These are phyloP conservation scores for Phytopythium montanum DNA, from an alignment of 352 stramenopile species.

Conservation along the genomic window DNA sequence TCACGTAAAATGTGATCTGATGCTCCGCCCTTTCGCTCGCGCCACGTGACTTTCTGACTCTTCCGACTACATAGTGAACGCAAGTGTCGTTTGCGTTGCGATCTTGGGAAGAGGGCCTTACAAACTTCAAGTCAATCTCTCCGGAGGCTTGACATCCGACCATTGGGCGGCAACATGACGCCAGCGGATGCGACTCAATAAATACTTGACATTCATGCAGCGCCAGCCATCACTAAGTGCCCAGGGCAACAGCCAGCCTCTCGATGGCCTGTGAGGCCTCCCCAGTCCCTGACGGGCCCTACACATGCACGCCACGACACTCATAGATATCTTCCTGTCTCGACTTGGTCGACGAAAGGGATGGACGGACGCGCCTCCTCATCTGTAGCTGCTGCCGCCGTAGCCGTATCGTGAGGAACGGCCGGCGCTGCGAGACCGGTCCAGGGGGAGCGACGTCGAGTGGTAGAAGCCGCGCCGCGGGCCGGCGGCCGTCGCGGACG, in stretches of 20 bases:
- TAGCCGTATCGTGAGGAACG: conserved; percentile 37
- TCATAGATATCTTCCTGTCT: neutral
- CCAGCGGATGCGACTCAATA: neutral
- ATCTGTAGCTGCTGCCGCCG: conserved; percentile 12
- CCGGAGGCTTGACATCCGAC: neutral
- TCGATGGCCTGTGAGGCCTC: neutral
- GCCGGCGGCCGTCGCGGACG: conserved; percentile 10
- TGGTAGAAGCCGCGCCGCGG: conserved; percentile 36
- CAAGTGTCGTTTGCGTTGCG: neutral
- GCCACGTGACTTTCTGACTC: too few relatives aligned
- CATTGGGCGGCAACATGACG: too few relatives aligned
- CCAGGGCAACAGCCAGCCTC: neutral
- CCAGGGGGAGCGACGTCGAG: conserved; percentile 44
- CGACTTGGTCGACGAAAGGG: neutral
- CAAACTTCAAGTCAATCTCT: neutral
- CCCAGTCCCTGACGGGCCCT: neutral
- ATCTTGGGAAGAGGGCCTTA: neutral
- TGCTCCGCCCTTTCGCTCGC: too few relatives aligned
- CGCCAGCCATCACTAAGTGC: neutral
- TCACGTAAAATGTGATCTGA: too few relatives aligned
- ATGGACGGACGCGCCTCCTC: neutral
- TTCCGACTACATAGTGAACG: neutral
- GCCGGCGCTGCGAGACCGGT: conserved; percentile 47
- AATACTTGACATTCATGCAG: conserved; percentile 7
- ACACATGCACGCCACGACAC: neutral